Conservation (phyloP, 2,329 filamentous ascomycete genomes). For the Pyricularia grisea region DNA sequence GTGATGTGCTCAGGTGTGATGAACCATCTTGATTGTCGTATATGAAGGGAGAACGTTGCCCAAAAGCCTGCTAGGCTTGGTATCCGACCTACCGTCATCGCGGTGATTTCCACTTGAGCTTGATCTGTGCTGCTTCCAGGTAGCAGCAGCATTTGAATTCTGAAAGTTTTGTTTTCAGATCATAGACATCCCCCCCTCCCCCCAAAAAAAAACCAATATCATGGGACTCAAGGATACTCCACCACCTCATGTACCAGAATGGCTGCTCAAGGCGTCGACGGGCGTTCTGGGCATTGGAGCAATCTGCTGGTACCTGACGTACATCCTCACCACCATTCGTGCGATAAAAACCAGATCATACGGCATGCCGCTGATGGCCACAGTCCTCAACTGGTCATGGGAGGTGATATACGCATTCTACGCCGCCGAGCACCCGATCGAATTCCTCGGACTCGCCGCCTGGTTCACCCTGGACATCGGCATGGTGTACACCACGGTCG, state of each 20-base stretch:
- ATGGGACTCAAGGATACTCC: slow-evolving; percentile 31
- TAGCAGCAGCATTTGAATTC: no score
- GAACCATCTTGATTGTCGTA: background rate
- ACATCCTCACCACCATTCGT: slow-evolving; percentile 36
- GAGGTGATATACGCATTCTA: slow-evolving; percentile 38
- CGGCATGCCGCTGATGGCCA: slow-evolving; percentile 37
- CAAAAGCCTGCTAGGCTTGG: background rate
- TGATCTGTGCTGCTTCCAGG: no score
- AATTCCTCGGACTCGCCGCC: slow-evolving; percentile 31
- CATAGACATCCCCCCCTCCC: no score
- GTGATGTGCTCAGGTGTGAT: background rate
- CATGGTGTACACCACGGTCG: slow-evolving; percentile 35
- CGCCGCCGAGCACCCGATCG: slow-evolving; percentile 32
- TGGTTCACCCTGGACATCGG: slow-evolving; percentile 41
- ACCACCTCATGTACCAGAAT: slow-evolving; percentile 20
- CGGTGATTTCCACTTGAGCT: background rate
- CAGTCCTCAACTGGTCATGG: slow-evolving; percentile 41
- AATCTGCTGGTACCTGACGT: slow-evolving; percentile 30
- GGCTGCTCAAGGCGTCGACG: slow-evolving; percentile 26
- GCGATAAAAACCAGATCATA: slow-evolving; percentile 36
- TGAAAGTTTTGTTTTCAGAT: no score
- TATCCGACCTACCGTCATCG: background rate
- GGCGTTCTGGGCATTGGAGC: slow-evolving; percentile 26
- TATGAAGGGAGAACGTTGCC: background rate
- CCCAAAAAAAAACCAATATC: background rate